Evolutionary conservation across 2,329 filamentous ascomycete genomes (phyloP), one percentile per base, ranked within the genome.

Genomic region (Pseudocercospora eumusae): DNA sequence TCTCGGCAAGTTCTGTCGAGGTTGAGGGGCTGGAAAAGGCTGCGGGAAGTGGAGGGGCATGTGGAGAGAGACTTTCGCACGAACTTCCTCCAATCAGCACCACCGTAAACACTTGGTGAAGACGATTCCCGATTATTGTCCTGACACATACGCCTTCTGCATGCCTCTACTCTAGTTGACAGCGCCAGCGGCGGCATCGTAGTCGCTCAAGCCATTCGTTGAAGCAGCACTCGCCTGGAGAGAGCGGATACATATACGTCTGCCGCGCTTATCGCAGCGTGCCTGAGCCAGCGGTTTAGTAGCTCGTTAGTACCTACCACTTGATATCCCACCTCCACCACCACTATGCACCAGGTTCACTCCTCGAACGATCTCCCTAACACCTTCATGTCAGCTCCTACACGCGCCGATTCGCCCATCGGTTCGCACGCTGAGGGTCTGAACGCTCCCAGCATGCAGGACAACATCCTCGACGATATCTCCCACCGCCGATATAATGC

Each of bases 401-500:
- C 52, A 33, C 61, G 64, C 56, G 55, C 62, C 21, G 62, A 64
- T 36, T 66, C 65, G 42, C 64, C 62, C 40, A 53, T 64, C 27
- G 53, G 57, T 20, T 33, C 52, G 28, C 57, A 45, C 63, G 50
- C 50, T 57, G 55, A 50, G 53, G 57, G 55, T 55, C 49, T 57
- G 25, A 63, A 65, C 36, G 57, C 57, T 27, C 58, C 57, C 57
- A 69, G 59, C 65, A 82, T 82, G 80, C 74, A 78, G 20, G 78
- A 81, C 64, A 79, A 82, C 18, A 78, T 82, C 59, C 87, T 99
- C 56, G 88, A 98, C 81, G 93, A 99, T 76, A 98, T 99, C 72
- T 96, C 95, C 45, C 95, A 99, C 76, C 85, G 95, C 71, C 89
- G 95, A 75, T 98, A 90, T 77, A 99, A 99, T 75, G 91, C 92